Base-by-base conservation (phyloP, 805 yeast genomes). In the Metahyphopichia silvanorum region DNA sequence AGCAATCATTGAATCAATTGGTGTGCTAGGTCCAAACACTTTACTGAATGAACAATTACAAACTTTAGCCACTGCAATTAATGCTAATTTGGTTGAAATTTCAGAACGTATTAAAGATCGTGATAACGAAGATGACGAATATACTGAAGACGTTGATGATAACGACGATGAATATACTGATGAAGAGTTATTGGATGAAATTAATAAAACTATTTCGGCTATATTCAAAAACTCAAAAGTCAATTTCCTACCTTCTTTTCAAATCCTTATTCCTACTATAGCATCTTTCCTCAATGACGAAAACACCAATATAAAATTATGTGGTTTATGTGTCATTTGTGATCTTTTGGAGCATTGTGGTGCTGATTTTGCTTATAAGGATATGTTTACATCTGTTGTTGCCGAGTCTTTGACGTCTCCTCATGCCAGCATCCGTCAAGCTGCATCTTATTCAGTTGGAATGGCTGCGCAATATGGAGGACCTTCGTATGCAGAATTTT, bases 121-220 rank as follows among this genome's bases (percentile, higher is more conserved):
- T 42, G 88, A 86, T 33, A 70, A 68, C 38, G 82, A 74, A 26
- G 93, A 84, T 42, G 95, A 86, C 52, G 95, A 86, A 47, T 88
- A 82, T 55, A 82, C 83, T 38, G 96, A 87, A 60, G 96, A 86
- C 27, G 67, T 80, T 5, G 95, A 83, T 37, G 85, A 78, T 34
- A 88, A 82, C 35, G 97, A 89, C 35, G 81, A 76, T 19, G 87
- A 79, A 37, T 95, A 84, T 47, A 81, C 93, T 1, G 98, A 93
- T 55, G 97, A 88, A 52, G 96, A 89, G 51, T 65, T 93, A 28
- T 62, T 88, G 32, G 94, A 87, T 47, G 95, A 91, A 53, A 77
- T 88, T 42, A 85, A 83, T 54, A 84, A 82, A 53, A 79, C 83
- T 1, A 57, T 93, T 23, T 71, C 82, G 6, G 70, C 82, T 1